Base-by-base conservation (phyloP, 202 grass and related monocot genomes). In the Schoenoplectus tabernaemontani region DNA sequence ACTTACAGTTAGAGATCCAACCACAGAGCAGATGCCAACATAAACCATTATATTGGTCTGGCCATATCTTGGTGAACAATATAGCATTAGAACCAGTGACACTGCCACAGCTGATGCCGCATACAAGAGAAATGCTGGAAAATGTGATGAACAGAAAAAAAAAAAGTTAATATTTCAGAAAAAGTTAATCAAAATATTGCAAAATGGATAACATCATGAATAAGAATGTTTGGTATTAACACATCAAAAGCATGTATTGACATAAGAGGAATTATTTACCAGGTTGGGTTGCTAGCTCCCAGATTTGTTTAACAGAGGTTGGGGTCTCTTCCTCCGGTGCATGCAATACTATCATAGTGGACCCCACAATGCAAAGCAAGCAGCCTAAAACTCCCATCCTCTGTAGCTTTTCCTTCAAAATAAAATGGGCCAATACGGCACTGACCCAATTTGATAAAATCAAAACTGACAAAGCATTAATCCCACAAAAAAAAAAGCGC, bases 31-130 rank as follows among this genome's bases (percentile, higher is more conserved):
- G 72, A 99, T 95, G 48, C 90, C 92, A 73, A 99, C 85, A 83
- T 99, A 99, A 9, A 99, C 81, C 84, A 96, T 87, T 88, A 99
- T 93, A 79, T 99, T 95, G 2, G 88, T 89, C 63, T 99, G 91
- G 24, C 96, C 96, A 85, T 85, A 93, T 36, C 88, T 88, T 10
- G 92, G 96, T 64, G 90, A 85, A 7, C 85, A 99, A 77, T 93
- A 85, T 77, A 99, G 62, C 83, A 99, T 96, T 33, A 99, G 85
- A 34, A 99, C 80, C 80, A 99, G 84, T 11, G 92, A 88, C 9
- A 96, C 83, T 20, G 86, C 96, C 30, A 88, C 59, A 51, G 91
- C 92, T 26, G 86, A 57, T 44, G 90, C 56, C 51, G 86, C 83
- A 74, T 99, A 99, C 64, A 89, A 92, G 79, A 99, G 88, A 82